Evolutionary conservation across 1,139 yeast species (phyloP), one percentile per base, ranked within the genome.

Genomic region (Blastobotrys capitulatus): DNA sequence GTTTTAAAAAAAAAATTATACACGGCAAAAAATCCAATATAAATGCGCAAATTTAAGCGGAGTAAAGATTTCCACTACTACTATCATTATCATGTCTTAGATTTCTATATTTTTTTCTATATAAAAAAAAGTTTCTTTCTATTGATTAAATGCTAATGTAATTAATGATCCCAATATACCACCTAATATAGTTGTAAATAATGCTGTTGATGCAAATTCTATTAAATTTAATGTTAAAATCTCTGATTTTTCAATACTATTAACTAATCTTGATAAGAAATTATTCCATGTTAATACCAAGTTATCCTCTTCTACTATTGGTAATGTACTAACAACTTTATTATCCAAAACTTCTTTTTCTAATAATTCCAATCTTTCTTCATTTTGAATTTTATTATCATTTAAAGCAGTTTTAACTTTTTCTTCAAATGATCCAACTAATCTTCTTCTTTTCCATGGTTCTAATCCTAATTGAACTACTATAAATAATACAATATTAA

Each of bases 391-490:
- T 36, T 47, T 41, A 12, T 44, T 42, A 22, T 49, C 43, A 29
- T 70, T 72, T 34, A 85, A 65, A 4, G 82, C 79, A 25, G 69
- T 70, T 56, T 75, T 80, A 7, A 89, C 94, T 63, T 85, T 86
- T 20, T 76, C 82, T 60, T 90, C 97, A 69, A 92, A 92, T 0
- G 92, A 80, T 6, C 79, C 80, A 16, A 90, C 95, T 55, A 92
- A 70, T 50, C 92, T 72, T 50, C 79, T 73, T 54, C 98, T 73
- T 63, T 90, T 92, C 94, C 96, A 88, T 0, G 99, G 98, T 69
- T 94, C 99, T 45, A 94, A 80, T 0, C 89, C 75, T 57, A 92
- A 73, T 52, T 95, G 96, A 13, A 95, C 95, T 2, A 86, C 72
- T 5, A 89, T 61, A 58, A 94, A 89, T 38, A 94, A 67, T 16